Conservation (phyloP, 768 basidiomycete species). For the Phanerochaete carnosa region DNA sequence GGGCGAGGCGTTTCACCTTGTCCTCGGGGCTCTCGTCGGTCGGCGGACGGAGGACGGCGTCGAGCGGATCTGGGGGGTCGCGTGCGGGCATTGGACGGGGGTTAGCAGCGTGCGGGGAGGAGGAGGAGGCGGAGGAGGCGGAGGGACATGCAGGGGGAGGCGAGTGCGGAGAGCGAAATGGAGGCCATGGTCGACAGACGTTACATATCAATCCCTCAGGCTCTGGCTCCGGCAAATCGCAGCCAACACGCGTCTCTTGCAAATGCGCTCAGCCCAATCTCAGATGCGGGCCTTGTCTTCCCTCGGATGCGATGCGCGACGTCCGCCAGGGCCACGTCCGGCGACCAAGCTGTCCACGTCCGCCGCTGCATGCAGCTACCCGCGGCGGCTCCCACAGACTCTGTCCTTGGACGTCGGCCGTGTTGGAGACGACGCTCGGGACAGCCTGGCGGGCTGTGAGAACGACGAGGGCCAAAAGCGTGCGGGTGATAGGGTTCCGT, state of each 20-base stretch:
- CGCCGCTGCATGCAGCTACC: not conserved
- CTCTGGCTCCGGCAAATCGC: constrained; percentile 9
- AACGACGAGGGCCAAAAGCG: not conserved
- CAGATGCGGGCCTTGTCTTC: not conserved
- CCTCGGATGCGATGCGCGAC: no score
- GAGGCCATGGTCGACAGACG: constrained; percentile 10
- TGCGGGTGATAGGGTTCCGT: constrained; percentile 4
- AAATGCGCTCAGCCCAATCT: not conserved
- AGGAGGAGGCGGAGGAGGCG: not conserved
- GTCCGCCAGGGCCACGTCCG: not conserved
- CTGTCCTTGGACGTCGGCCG: not conserved
- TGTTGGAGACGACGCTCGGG: not conserved
- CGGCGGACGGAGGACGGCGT: constrained; percentile 62
- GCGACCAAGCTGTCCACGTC: not conserved
- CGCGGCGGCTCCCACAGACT: not conserved
- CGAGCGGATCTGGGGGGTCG: constrained; percentile 53
- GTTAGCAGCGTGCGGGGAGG: not conserved
- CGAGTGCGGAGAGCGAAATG: constrained; percentile 12
- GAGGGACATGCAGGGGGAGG: not conserved
- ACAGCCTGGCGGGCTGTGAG: not conserved
- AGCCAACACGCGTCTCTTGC: not conserved
- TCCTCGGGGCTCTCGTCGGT: constrained; percentile 62
- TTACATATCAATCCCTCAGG: constrained; percentile 14
- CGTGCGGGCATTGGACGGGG: constrained; percentile 23
- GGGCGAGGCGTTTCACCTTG: constrained; percentile 45